Base-by-base conservation (phyloP, 208 protist genomes). In the Leishmania tarentolae region DNA sequence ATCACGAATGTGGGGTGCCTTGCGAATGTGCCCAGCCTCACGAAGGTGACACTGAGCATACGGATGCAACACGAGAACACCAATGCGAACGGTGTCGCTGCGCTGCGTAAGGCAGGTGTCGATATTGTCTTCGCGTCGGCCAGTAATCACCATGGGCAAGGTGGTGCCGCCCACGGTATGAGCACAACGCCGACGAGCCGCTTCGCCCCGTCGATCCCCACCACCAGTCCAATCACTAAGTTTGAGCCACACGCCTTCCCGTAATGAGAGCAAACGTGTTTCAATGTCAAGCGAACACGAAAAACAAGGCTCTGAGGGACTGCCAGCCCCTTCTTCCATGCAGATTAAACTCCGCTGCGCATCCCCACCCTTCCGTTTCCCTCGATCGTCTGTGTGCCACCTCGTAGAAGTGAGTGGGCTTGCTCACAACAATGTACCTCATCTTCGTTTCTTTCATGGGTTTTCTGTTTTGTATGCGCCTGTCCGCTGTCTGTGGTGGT, bases 1-100 rank as follows among this genome's bases (percentile, higher is more conserved):
- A 70, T 93, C 28, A 88, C 81, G 15, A 81, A 82, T 68, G 77
- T 92, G 63, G 76, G 85, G 52, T 86, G 79, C 44, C 85, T 92
- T 28, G 84, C 87, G 40, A 76, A 76, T 68, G 70, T 89, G 81
- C 79, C 81, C 24, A 70, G 73, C 65, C 81, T 92, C 37, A 81
- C 46, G 13, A 90, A 89, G 80, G 84, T 90, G 28, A 68, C 88
- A 40, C 53, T 92, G 21, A 86, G 87, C 76, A 76, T 81, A 42
- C 68, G 56, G 57, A 83, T 83, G 78, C 81, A 85, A 71, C 71
- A 83, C 52, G 72, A 83, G 53, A 61, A 88, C 47, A 74, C 72
- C 47, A 79, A 85, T 47, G 24, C 61, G 11, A 88, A 88, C 82
- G 85, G 85, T 72, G 75, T 88, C 52, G 73, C 78, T 21, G 44